Base-by-base conservation (phyloP, 345 rosid genomes). In the Citrus glauca region DNA sequence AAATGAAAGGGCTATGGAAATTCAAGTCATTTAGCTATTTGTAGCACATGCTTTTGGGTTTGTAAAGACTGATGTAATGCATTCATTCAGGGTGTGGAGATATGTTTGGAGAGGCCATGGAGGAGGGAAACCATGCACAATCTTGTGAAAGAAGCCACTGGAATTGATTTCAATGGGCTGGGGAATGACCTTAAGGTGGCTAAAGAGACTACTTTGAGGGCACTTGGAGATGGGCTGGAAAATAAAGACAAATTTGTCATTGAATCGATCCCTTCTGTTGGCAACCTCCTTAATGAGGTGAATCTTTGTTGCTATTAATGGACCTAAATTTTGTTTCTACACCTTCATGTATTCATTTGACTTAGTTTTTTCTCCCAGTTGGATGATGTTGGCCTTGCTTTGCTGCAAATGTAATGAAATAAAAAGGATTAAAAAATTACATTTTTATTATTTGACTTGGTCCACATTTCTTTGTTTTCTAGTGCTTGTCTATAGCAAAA, bases 121-220 rank as follows among this genome's bases (percentile, higher is more conserved):
- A 88, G 93, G 87, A 89, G 96, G 78, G 97, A 92, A 91, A 95
- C 93, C 67, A 95, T 95, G 98, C 94, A 93, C 84, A 93, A 92
- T 84, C 98, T 95, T 74, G 97, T 93, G 66, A 86, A 90, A 84
- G 97, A 93, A 85, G 81, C 81, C 67, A 85, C 95, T 35, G 93
- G 94, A 50, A 85, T 96, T 67, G 86, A 90, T 88, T 92, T 93
- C 80, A 85, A 32, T 60, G 89, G 87, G 83, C 72, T 89, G 25
- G 80, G 84, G 40, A 86, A 79, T 79, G 94, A 93, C 84, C 90
- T 93, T 38, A 66, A 75, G 65, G 88, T 79, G 69, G 94, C 94
- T 57, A 93, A 89, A 83, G 93, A 91, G 82, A 80, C 80, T 82
- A 84, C 87, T 81, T 72, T 95, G 74, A 74, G 73, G 79, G 84